A percentile compares a stretch with the other conserved stretches of the same genome.
These are phyloP conservation scores for Colletotrichum shisoi DNA, from an alignment of 2,329 filamentous ascomycete species.

Conservation along the genomic window DNA sequence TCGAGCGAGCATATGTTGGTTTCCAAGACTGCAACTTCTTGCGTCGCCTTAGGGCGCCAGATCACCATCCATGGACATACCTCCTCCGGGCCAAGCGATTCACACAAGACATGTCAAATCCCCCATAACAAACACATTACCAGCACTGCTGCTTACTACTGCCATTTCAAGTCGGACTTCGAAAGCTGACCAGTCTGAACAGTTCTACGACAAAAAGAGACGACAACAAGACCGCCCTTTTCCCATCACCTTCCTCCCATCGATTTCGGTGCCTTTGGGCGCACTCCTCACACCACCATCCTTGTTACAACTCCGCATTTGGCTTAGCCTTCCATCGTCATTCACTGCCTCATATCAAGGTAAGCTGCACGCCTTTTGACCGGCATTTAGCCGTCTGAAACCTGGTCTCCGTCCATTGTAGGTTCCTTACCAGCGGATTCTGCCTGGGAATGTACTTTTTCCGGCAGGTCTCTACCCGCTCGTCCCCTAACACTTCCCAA, in stretches of 20 bases:
- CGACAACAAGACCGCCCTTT: slow-evolving; percentile 23
- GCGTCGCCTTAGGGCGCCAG: neutral
- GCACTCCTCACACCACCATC: slow-evolving; percentile 28
- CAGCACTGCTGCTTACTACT: slow-evolving; percentile 7
- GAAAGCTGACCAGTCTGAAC: slow-evolving; percentile 30
- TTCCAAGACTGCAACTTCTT: neutral
- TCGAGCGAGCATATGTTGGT: neutral
- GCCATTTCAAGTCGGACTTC: slow-evolving; percentile 7
- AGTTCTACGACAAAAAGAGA: slow-evolving; percentile 29
- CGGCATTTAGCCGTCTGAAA: slow-evolving; percentile 28
- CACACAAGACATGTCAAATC: neutral
- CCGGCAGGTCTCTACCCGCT: neutral
- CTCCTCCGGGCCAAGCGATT: slow-evolving; percentile 24
- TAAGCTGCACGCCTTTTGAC: slow-evolving; percentile 30
- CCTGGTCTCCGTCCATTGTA: neutral
- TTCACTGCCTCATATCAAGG: slow-evolving; percentile 25
- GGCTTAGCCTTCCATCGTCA: slow-evolving; percentile 16
- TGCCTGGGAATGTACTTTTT: slow-evolving; percentile 5
- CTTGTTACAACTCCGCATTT: slow-evolving; percentile 17
- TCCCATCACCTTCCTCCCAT: slow-evolving; percentile 18
- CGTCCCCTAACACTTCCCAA: slow-evolving; percentile 16
- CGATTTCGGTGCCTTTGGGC: slow-evolving; percentile 27
- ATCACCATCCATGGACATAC: neutral
- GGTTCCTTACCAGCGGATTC: slow-evolving; percentile 11
- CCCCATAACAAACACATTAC: slow-evolving; percentile 9